Base-by-base conservation (phyloP, 352 stramenopile genomes). In the Globisporangium spinosum region DNA sequence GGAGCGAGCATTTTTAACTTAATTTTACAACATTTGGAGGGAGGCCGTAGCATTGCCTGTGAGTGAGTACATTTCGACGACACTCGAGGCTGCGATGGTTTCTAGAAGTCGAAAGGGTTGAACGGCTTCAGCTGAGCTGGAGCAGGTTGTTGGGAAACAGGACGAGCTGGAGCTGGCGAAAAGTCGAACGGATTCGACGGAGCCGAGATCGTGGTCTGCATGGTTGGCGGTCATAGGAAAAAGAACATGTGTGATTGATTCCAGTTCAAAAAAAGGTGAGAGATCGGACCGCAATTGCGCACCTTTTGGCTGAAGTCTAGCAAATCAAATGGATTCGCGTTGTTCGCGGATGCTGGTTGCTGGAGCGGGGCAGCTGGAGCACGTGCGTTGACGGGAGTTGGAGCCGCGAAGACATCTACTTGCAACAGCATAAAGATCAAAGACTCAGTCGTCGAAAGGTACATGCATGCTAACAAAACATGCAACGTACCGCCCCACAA, bases 41-140 rank as follows among this genome's bases (percentile, higher is more conserved):
- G 38, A 47, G 12, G 13, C 7, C 12, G 13, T 13, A 20, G 38
- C 38, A 5, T 15, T 7, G 1, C 1, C 17, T 49, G 17, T 6
- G 15, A 49, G 3, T 5, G 4, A 49, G 15, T 3, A 8, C 15
- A 22, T 9, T 17, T n/a, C 40, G 6, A 9, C 40, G 40, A 49
- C 13, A 22, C 40, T 9, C 15, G 13, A n/a, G 40, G n/a, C 40
- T 47, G 38, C 4, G 15, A 10, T 15, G 15, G 8, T 15, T n/a
- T 38, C 51, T 69, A 87, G 22, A 85, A 74, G 53, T 87, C 79
- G 57, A 87, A 87, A 23, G 79, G 79, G 47, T 87, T 87, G 57
- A 79, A 83, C 17, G 79, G 76, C 63, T 74, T 77, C 40, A 64
- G 12, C 64, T 64, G 59, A 9, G 58, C 59, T 49, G 59, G 22